These are phyloP conservation scores for Xerocomus brunneocitrinus DNA, from an alignment of 768 basidiomycete species.

Conservation along the genomic window DNA sequence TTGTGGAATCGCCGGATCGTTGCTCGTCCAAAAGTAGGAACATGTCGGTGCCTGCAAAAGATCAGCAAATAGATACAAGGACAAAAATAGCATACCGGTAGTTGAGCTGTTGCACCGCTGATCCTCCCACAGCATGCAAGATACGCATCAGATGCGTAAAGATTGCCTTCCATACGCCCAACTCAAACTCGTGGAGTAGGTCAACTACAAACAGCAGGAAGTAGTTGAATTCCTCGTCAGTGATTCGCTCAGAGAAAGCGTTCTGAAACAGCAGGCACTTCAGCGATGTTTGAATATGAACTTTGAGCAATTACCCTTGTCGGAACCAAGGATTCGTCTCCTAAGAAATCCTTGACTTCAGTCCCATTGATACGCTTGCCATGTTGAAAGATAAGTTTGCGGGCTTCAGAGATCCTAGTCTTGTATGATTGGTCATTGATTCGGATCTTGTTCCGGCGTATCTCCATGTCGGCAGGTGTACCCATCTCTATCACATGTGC, in stretches of 20 bases:
- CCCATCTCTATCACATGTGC: neutral
- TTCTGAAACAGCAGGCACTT: constrained; percentile 25
- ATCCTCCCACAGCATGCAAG: no score
- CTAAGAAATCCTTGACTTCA: constrained; percentile 1
- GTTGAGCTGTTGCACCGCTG: no score
- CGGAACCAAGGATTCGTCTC: constrained; percentile 11
- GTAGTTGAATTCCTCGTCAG: constrained; percentile 9
- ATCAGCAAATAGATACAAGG: no score
- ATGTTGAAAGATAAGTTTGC: constrained; percentile 5
- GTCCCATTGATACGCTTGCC: constrained; percentile 1
- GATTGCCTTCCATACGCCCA: no score
- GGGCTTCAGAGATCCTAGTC: neutral
- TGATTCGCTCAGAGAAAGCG: constrained; percentile 28
- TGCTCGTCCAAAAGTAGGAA: constrained; percentile 31
- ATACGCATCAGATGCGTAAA: no score
- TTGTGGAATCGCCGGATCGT: constrained; percentile 30
- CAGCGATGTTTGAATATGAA: neutral
- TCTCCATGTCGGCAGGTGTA: neutral
- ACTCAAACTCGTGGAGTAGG: constrained; percentile 23
- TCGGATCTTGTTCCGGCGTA: neutral
- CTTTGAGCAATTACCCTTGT: constrained; percentile 2
- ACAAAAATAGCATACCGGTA: no score
- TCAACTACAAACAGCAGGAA: constrained; percentile 16
- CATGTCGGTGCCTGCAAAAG: no score
- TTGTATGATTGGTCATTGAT: neutral